These are phyloP conservation scores for Capsicum chinense DNA, from an alignment of 257 asterid genomes.

Conservation along the genomic window DNA sequence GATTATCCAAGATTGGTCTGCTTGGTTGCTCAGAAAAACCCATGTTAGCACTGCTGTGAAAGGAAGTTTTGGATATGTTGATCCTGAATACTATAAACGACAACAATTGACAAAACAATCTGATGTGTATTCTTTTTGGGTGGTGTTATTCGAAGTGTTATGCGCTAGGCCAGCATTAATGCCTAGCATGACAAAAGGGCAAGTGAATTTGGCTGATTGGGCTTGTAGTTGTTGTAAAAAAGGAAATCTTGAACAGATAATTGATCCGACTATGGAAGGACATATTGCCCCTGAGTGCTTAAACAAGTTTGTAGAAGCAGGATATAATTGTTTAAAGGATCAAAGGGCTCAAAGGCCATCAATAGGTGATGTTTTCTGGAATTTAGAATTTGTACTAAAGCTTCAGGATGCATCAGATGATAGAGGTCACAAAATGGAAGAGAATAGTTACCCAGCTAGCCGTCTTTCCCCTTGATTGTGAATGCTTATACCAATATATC, in stretches of 20 bases:
- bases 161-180: slow-evolving; percentile 55
- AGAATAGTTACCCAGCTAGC: neutral
- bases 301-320: slow-evolving; percentile 50
- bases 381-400: slow-evolving; percentile 63
- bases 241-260: slow-evolving; percentile 49
- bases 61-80: slow-evolving; percentile 72
- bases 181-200: slow-evolving; percentile 38
- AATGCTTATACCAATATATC: slow-evolving; percentile 23
- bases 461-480: slow-evolving; percentile 25
- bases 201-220: slow-evolving; percentile 63
- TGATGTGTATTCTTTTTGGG: slow-evolving; percentile 75
- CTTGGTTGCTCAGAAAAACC: slow-evolving; percentile 32
- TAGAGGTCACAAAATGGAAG: slow-evolving; percentile 8
- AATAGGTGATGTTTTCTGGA: slow-evolving; percentile 67
- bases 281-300: slow-evolving; percentile 60
- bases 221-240: slow-evolving; percentile 42
- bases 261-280: slow-evolving; percentile 52
- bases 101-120: slow-evolving; percentile 67
- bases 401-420: slow-evolving; percentile 57
- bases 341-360: slow-evolving; percentile 57
- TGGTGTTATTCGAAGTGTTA: slow-evolving; percentile 61
- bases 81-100: slow-evolving; percentile 65
- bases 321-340: slow-evolving; percentile 50
- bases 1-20: slow-evolving; percentile 71
- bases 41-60: slow-evolving; percentile 76